Base-by-base conservation (phyloP, 169 alveolate genomes). In the Plasmodium sp. region DNA sequence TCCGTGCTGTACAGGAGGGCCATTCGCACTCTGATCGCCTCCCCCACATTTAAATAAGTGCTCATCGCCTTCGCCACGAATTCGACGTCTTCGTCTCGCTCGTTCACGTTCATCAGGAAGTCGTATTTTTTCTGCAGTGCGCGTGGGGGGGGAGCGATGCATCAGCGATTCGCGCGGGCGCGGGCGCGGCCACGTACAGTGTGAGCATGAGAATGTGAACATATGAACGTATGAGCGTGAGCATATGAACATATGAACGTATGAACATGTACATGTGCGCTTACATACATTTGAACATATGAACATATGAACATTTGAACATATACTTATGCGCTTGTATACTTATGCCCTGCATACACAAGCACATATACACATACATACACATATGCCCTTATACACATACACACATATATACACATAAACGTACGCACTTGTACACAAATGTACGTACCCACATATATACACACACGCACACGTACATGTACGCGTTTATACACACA, bases 1-100 rank as follows among this genome's bases (percentile, higher is more conserved):
- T 27, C 80, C 39, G 90, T 77, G 41, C n/a, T 54, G 22, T 88
- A 88, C 48, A 88, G 22, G 43, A 88, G 71, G 12, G 94, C 48
- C 62, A 88, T 18, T 54, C 94, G 82, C 14, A 88, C 5, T 27
- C 90, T 51, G n/a, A 88, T 75, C 41, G 48, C 72, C 18, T 54
- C 81, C 7, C 54, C 48, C 45, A 88, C 62, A 72, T 77, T 88
- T 27, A 88, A 34, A 58, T 80, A 79, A 9, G 56, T 7, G 5
- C 71, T 33, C 72, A 88, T 34, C 41, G 48, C 45, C 43, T 80
- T 77, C 34, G 94, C 27, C 2, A 77, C 34, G 39, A 34, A 18
- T 12, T 77, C 34, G 14, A 88, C 94, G 48, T 88, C 82, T 31
- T 31, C 34, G 81, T 88, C 88, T 9, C 72, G 51, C 18, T 79